Conservation (phyloP, 192 early-diverging fungal species). For the Coemansia sp. region DNA sequence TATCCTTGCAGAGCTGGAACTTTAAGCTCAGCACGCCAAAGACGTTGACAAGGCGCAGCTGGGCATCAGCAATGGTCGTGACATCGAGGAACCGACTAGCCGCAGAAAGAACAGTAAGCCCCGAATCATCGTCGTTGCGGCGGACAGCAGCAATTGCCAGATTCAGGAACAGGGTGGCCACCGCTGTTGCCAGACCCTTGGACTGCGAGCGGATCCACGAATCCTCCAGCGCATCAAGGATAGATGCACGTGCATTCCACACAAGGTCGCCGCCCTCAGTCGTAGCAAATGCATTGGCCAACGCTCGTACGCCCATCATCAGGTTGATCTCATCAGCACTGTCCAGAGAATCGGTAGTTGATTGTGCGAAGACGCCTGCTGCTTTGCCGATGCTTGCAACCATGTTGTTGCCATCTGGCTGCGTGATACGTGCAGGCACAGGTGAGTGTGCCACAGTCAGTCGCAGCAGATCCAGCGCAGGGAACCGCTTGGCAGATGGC, state of each 20-base stretch:
- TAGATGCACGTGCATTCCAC: conserved; percentile 31
- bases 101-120: conserved; percentile 32
- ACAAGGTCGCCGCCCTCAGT: conserved; percentile 41
- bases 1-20: conserved; percentile 55
- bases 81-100: conserved; percentile 30
- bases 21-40: conserved; percentile 43
- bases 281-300: conserved; percentile 73
- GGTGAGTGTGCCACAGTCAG: conserved; percentile 61
- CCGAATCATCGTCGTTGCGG: conserved; percentile 35
- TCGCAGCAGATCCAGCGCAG: conserved; percentile 83
- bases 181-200: conserved; percentile 35
- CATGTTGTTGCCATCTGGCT: conserved; percentile 51
- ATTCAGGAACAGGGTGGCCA: conserved; percentile 36
- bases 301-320: conserved; percentile 72
- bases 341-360: conserved; percentile 1
- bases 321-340: conserved; percentile 66
- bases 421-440: conserved; percentile 25
- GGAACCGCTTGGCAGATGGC: conserved; percentile 72
- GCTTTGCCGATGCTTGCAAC: conserved; percentile 41
- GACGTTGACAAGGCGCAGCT: conserved; percentile 38
- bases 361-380: conserved; percentile 33
- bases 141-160: conserved; percentile 27
- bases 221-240: conserved; percentile 35
- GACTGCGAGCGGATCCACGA: conserved; percentile 22
- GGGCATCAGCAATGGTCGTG: conserved; percentile 32